phyloP scores from a whole-genome alignment of 2,329 filamentous ascomycete genomes.

The Hysterium pulicare region DNA sequence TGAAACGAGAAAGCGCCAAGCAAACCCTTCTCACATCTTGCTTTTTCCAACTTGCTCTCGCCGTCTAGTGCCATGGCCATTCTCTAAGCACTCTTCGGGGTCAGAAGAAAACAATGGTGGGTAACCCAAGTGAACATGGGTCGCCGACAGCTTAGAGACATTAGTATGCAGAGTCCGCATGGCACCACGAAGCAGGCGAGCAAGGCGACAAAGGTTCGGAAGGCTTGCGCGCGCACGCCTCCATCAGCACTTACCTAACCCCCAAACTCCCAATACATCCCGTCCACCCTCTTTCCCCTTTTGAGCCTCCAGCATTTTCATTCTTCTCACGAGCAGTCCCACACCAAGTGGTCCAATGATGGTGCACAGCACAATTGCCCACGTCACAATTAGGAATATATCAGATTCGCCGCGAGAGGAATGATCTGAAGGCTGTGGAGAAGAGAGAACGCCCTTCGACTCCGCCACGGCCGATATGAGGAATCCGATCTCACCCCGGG shows the following conservation, averaged over 20 bases:
- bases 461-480: slow-evolving; percentile 69
- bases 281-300: slow-evolving; percentile 26
- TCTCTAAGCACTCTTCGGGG: no score
- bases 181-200: no score
- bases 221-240: no score
- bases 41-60: no score
- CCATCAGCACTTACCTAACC: slow-evolving; percentile 35
- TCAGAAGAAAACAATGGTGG: no score
- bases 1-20: no score
- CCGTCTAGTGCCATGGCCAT: no score
- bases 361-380: slow-evolving; percentile 57
- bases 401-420: slow-evolving; percentile 34
- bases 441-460: slow-evolving; percentile 47
- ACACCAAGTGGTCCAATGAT: slow-evolving; percentile 54
- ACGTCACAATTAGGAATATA: slow-evolving; percentile 53
- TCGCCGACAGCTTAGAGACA: no score
- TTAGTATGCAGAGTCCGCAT: no score
- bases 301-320: slow-evolving; percentile 39
- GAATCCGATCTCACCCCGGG: slow-evolving; percentile 77
- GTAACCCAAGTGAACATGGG: no score
- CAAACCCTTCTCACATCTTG: no score
- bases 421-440: slow-evolving; percentile 7
- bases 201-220: no score
- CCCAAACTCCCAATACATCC: slow-evolving; percentile 47
- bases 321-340: slow-evolving; percentile 47